Evolutionary conservation across 208 protist genomes (phyloP).

Genomic region (Trypanosomatidae sp.): DNA sequence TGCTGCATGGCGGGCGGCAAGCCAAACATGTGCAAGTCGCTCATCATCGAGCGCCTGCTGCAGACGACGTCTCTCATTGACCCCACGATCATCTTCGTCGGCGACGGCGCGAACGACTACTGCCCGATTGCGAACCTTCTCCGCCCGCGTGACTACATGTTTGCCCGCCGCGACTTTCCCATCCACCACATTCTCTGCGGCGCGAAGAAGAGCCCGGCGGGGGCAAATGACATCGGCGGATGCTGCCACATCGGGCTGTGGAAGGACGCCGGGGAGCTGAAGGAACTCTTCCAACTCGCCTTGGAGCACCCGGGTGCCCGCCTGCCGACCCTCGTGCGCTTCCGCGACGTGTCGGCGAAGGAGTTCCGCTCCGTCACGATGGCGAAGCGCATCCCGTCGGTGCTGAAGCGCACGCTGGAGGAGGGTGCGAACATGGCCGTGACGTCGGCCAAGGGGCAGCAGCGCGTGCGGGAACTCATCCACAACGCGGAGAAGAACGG

Average conservation of each 20-base stretch:
- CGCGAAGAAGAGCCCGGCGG: neutral
- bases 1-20: slow-evolving; percentile 47
- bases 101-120: slow-evolving; percentile 85
- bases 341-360: slow-evolving; percentile 50
- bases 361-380: slow-evolving; percentile 83
- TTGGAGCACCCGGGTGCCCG: slow-evolving; percentile 44
- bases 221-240: slow-evolving; percentile 32
- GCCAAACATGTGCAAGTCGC: slow-evolving; percentile 89
- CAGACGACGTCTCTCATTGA: slow-evolving; percentile 74
- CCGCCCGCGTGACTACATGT: slow-evolving; percentile 79
- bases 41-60: slow-evolving; percentile 73
- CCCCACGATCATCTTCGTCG: slow-evolving; percentile 88
- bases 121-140: slow-evolving; percentile 80
- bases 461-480: slow-evolving; percentile 35
- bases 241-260: slow-evolving; percentile 82
- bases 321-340: slow-evolving; percentile 74
- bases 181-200: slow-evolving; percentile 53
- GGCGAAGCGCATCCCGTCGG: slow-evolving; percentile 43
- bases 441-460: slow-evolving; percentile 18
- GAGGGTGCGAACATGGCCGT: slow-evolving; percentile 27
- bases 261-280: slow-evolving; percentile 62
- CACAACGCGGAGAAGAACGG: slow-evolving; percentile 38
- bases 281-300: slow-evolving; percentile 49
- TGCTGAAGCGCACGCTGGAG: slow-evolving; percentile 54
- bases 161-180: slow-evolving; percentile 62